Base-by-base conservation (phyloP, 2,329 filamentous ascomycete genomes). In the Fusarium subtropicale region DNA sequence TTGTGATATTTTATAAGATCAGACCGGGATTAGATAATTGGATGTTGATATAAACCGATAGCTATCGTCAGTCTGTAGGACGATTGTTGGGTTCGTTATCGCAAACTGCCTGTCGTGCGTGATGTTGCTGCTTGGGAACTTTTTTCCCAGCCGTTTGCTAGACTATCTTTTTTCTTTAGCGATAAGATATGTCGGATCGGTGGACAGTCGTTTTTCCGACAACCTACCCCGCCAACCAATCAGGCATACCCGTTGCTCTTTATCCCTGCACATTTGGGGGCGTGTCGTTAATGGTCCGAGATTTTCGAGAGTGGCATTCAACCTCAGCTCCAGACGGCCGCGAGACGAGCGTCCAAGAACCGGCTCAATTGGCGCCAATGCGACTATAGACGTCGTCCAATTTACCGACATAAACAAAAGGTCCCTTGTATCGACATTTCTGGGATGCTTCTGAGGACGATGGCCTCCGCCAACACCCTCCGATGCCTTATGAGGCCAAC, bases 401-500 rank as follows among this genome's bases (percentile, higher is more conserved):
- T 24, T 20, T 39, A 46, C 39, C 16, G 15, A n/a, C 42, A 70
- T 54, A 58, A 33, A 60, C 15, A 44, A 58, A 60, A 59, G 38
- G 46, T 11, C 45, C 51, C 24, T 28, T 52, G 31, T 30, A 41
- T 36, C 28, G 34, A 30, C 39, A 36, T 33, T 20, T 26, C 34
- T 31, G 42, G 56, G 39, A 52, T 38, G 50, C 24, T 46, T 31
- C 42, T 58, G 31, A 52, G 51, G 44, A 68, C 60, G 58, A 82
- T 82, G 81, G 80, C 80, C 39, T 79, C 80, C 64, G 73, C 71
- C 66, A 81, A 76, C 71, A 81, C 78, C 69, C 78, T 81, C 68
- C 83, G 79, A 74, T 81, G 77, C 78, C 82, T 83, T 73, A 76
- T 77, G 57, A 77, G 78, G 76, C 78, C 79, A 50, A 64, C 75